Base-by-base conservation (phyloP, 805 yeast genomes). In the Kluyveromyces wickerhamii region DNA sequence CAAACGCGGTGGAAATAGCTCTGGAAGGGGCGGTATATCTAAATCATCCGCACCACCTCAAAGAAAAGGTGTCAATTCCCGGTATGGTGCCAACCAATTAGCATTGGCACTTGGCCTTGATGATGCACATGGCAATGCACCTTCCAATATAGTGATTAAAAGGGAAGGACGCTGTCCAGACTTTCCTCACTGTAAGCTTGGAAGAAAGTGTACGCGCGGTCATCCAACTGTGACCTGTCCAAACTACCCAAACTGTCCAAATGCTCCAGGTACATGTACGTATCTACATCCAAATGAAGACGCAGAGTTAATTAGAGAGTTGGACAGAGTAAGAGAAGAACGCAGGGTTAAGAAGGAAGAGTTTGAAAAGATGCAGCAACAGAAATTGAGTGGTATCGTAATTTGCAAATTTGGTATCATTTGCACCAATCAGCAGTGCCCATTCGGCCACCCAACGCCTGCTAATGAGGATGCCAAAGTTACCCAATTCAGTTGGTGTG, bases 391-490 rank as follows among this genome's bases (percentile, higher is more conserved):
- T 24, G 78, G 79, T 36, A 68, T 73, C 38, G 71, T 72, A 2
- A 51, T 79, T 23, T 87, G 96, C 65, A 82, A 81, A 54, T 87
- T 74, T 58, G 92, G 89, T 32, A 65, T 69, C 16, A 57, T 74
- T 25, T 87, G 96, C 60, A 66, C 83, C 16, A 83, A 82, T 50
- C 85, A 77, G 41, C 61, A 74, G 42, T 87, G 96, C 64, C 85
- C 87, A 19, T 85, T 79, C 63, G 95, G 87, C 17, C 96, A 87
- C 54, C 95, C 96, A 29, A 84, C 95, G 0, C 92, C 94, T 2
- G 81, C 85, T 12, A 84, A 81, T 60, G 73, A 69, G 42, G 76
- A 71, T 41, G 86, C 87, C 19, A 74, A 77, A 47, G 84, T 86
- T 26, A 63, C 72, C 11, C 69, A 71, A 12, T 61, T 72, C 31